Evolutionary conservation across 2,329 filamentous ascomycete species (phyloP).

Genomic region (Fusarium burgessii): DNA sequence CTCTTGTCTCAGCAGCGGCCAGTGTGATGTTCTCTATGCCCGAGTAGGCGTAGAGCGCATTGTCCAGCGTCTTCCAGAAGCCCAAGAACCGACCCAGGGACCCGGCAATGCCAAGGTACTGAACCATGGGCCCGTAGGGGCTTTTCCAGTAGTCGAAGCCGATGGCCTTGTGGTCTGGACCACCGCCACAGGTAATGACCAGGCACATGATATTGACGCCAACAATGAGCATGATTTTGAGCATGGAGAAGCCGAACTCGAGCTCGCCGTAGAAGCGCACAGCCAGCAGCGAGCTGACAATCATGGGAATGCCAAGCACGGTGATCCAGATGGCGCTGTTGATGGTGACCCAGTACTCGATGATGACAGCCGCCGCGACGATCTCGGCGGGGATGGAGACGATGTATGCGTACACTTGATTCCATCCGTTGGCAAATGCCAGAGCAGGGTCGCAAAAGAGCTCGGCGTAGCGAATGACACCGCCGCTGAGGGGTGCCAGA

Average conservation of each 20-base stretch:
- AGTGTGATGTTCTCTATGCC: conserved; percentile 7
- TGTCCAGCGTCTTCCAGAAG: conserved; percentile 5
- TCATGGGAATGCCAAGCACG: background rate
- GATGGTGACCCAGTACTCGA: conserved; percentile 8
- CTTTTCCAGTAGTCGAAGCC: conserved; percentile 2
- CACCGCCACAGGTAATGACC: conserved; percentile 8
- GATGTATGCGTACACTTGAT: background rate
- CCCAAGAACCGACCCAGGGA: background rate
- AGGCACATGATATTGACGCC: conserved; percentile 5
- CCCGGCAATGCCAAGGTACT: background rate
- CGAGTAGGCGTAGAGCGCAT: conserved; percentile 7
- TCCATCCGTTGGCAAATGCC: conserved; percentile 7
- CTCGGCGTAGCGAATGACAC: conserved; percentile 6
- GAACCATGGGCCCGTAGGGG: conserved; percentile 8
- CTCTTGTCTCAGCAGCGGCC: background rate
- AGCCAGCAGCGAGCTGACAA: background rate
- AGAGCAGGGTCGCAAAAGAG: conserved; percentile 4
- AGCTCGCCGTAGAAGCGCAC: conserved; percentile 7
- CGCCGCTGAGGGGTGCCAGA: conserved; percentile 6
- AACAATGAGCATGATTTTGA: conserved; percentile 13
- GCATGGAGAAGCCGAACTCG: conserved; percentile 10
- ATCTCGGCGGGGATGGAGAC: conserved; percentile 9
- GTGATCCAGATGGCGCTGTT: conserved; percentile 14
- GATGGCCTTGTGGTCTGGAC: background rate
- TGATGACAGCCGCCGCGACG: conserved; percentile 12